Base-by-base conservation (phyloP, 441 rosid species). In the Adansonia madagascariensis region DNA sequence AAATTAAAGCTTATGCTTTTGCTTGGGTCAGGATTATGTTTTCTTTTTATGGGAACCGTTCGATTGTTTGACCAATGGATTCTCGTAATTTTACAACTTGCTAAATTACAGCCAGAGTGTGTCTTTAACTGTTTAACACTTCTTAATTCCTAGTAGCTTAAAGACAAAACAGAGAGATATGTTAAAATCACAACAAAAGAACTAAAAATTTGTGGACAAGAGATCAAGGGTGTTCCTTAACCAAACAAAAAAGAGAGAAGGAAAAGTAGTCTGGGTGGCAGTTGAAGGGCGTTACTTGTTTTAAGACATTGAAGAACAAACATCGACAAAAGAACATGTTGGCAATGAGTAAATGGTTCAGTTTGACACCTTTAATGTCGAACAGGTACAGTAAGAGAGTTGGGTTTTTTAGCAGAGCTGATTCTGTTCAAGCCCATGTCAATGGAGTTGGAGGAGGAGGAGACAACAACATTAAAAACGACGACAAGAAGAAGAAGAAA, bases 401-500 rank as follows among this genome's bases (percentile, higher is more conserved):
- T 71, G 49, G 49, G 63, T 35, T 71, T 35, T 71, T 17, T 12
- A 6, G 47, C n/a, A 71, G 62, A 35, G 53, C 62, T 35, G 62
- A 69, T 72, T 78, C 73, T 79, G 71, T 64, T 81, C 81, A 73
- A 67, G 49, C 72, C 63, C 71, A 56, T 47, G 83, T 10, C 70
- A 77, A 72, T 69, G 81, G 77, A n/a, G 82, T 35, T 3, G 10
- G 44, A 9, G 81, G 78, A n/a, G 82, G 44, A 5, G 12, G 44
- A 9, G n/a, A 39, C 31, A 65, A 12, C 78, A 70, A 17, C 49
- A 41, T 3, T 6, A 15, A 56, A 39, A 70, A 1, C 22, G 31
- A 56, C 2, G 35, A 69, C 0, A 61, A 56, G 31, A 84, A 73
- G 46, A 63, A 74, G 46, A 85, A 85, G 82, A 88, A 88, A 74